A percentile compares a stretch with the other conserved stretches of the same genome.
These are phyloP conservation scores for Cladophialophora carrionii DNA, from an alignment of 2,329 filamentous ascomycete species.

Conservation along the genomic window DNA sequence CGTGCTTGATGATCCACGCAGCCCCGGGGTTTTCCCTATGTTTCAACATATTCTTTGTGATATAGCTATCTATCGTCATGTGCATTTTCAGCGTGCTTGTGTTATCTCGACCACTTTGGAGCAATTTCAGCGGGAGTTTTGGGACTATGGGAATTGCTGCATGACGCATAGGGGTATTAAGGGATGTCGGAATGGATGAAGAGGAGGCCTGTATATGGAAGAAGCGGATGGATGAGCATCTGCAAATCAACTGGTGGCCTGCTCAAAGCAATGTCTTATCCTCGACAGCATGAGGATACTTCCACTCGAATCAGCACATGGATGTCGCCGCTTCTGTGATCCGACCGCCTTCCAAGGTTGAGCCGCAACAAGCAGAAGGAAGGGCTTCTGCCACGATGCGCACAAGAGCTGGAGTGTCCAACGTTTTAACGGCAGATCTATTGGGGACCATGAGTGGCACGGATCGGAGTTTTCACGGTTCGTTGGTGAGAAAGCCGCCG, in stretches of 20 bases:
- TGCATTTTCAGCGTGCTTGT: conserved; percentile 26
- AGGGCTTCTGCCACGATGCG: neutral
- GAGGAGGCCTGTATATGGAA: neutral
- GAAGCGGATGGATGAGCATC: neutral
- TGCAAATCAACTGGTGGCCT: neutral
- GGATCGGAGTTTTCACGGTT: neutral
- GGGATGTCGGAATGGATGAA: conserved; percentile 1
- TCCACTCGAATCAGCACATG: neutral
- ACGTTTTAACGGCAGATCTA: neutral
- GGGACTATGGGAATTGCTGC: neutral
- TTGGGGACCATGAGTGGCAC: neutral
- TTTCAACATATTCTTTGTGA: conserved; percentile 10
- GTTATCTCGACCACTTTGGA: conserved; percentile 20
- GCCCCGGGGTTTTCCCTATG: neutral
- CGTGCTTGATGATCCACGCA: conserved; percentile 14
- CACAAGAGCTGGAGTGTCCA: neutral
- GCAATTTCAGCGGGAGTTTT: conserved; percentile 24
- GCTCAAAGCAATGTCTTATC: neutral
- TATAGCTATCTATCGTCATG: conserved; percentile 1
- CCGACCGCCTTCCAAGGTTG: neutral
- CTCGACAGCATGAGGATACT: neutral
- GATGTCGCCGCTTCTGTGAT: neutral
- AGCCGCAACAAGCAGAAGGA: neutral
- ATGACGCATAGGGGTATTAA: neutral
- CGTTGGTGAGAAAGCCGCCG: neutral